Evolutionary conservation across 2,329 filamentous ascomycete species (phyloP), one percentile per base, ranked within the genome.

Genomic region (Aspergillus sojae): DNA sequence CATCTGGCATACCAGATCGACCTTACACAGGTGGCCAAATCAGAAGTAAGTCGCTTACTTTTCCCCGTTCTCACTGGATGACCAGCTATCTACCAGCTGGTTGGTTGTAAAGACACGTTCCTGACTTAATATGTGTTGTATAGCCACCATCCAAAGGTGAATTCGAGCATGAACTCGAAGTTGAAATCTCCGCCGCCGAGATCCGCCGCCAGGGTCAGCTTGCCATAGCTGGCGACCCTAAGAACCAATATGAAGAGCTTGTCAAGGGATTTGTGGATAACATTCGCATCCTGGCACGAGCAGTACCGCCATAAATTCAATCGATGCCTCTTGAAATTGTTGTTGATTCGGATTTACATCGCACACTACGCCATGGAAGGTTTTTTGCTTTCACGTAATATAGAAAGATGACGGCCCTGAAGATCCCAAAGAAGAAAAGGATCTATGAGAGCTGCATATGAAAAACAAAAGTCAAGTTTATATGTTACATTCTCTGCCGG

Each of bases 1-100:
- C 96, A 98, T 75, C 85, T 93, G 46, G 88, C 88, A 60, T 97
- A 96, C 75, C 92, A 95, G 75, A 86, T 99, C 70, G 95, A 99
- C 78, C 82, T 99, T 57, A 99, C 95, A 0, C 94, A 97, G 76
- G 95, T 99, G 48, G 91, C 88, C 12, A 84, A 75, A 52, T 73
- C 78, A 39, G 81, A 85, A 65, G 79, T 81, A 65, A 74, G 78
- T 36, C n/a, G 10, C 23, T 59, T 11, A 19, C 10, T 7, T 21
- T 48, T 3, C 12, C 46, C 23, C 34, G 5, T 4, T 36, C 7
- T 12, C 19, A 32, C 28, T 12, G 3, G 26, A 12, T n/a, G 21
- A 12, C 32, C 36, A 48, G 23, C 23, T 23, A 28, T 28, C 21
- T 16, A 48, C 45, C 23, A 6, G 12, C 28, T 26, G 19, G 5